Evolutionary conservation across 495 filamentous ascomycete species (phyloP).

Genomic region (Penicillium canariense): DNA sequence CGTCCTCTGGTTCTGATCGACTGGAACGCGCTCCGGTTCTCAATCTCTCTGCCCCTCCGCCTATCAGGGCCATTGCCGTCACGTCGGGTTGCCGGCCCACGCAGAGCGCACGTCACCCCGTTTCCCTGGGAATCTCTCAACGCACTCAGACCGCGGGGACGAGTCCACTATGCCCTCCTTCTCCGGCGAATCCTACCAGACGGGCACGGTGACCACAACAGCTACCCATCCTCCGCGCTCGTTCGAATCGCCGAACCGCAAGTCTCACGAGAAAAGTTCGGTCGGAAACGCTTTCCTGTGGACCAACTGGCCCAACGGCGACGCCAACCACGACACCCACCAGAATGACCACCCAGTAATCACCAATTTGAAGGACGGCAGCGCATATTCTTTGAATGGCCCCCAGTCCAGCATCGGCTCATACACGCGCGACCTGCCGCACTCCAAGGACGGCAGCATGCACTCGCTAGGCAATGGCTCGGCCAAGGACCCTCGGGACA

Average conservation of each 20-base stretch:
- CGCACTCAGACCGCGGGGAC: neutral
- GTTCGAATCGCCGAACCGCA: conserved; percentile 41
- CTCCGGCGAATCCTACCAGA: conserved; percentile 38
- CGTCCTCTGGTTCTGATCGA: conserved; percentile 11
- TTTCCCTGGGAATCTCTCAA: conserved; percentile 8
- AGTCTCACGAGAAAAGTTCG: conserved; percentile 46
- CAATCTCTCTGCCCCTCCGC: conserved; percentile 20
- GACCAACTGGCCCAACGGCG: conserved; percentile 48
- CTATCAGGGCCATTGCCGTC: conserved; percentile 28
- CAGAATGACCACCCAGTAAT: conserved; percentile 38
- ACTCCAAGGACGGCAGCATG: conserved; percentile 53
- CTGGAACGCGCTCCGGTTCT: conserved; percentile 24
- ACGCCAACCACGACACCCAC: conserved; percentile 35
- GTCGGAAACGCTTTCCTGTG: conserved; percentile 49
- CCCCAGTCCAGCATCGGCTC: conserved; percentile 49
- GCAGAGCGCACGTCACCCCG: conserved; percentile 37
- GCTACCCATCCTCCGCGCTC: conserved; percentile 39
- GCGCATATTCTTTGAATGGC: conserved; percentile 47
- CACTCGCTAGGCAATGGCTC: conserved; percentile 50
- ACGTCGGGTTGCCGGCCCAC: conserved; percentile 28
- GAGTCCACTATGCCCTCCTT: conserved; percentile 41
- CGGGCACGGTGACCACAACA: conserved; percentile 29
- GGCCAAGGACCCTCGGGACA: conserved; percentile 38
- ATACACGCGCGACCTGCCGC: conserved; percentile 47
- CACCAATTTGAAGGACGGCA: conserved; percentile 41